These are phyloP conservation scores for Zea luxurians DNA, from an alignment of 176 grass and related monocot genomes.

Conservation along the genomic window DNA sequence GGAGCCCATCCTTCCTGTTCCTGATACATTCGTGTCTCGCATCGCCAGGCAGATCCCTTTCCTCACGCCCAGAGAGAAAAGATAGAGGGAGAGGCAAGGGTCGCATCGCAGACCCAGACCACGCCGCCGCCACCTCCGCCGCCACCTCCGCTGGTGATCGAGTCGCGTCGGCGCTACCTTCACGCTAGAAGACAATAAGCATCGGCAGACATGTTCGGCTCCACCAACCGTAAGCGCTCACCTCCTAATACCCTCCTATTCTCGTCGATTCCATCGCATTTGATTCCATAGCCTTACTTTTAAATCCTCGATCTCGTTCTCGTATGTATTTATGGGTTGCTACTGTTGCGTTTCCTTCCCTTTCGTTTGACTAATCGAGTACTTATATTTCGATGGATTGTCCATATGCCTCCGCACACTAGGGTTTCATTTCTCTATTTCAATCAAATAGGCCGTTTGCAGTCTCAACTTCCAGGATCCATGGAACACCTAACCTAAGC, in stretches of 20 bases:
- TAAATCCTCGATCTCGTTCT: background rate
- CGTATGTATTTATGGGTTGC: background rate
- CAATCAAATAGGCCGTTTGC: background rate
- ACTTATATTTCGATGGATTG: background rate
- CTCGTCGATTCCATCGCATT: constrained; percentile 5
- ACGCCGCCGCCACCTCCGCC: background rate
- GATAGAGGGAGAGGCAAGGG: too few relatives aligned
- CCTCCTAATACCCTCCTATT: background rate
- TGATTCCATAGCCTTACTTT: background rate
- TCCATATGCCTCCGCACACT: background rate
- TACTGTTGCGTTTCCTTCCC: background rate
- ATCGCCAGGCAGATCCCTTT: too few relatives aligned
- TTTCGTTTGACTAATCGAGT: background rate
- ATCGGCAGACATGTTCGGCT: constrained; percentile 56
- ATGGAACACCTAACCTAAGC: background rate
- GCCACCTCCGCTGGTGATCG: too few relatives aligned
- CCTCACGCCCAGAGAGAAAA: too few relatives aligned
- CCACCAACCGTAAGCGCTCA: constrained; percentile 44
- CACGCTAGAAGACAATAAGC: background rate
- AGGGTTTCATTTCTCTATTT: background rate
- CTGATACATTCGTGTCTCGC: too few relatives aligned
- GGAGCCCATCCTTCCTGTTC: too few relatives aligned
- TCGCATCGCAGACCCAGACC: background rate
- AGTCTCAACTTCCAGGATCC: background rate
- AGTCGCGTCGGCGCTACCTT: background rate